Evolutionary conservation across 768 basidiomycete species (phyloP), one percentile per base, ranked within the genome.

Genomic region (Suillus spraguei): DNA sequence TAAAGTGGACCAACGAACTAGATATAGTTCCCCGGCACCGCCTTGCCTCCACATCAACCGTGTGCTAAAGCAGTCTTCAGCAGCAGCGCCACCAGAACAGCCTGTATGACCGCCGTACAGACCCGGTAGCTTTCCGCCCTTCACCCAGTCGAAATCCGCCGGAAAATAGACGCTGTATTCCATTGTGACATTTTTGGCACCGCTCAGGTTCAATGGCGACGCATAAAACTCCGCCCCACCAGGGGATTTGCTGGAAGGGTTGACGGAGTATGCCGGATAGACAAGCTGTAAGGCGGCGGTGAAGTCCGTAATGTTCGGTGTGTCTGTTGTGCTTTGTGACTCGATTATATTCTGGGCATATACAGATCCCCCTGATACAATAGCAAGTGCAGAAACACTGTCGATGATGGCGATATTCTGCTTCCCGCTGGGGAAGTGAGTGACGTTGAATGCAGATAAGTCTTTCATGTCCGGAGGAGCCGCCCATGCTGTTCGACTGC

Each of bases 91-190:
- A 6, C 92, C 92, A 22, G 90, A 91, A 71, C 91, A 93, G 8
- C 76, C 82, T 4, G 71, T 77, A 66, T 83, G 86, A 0, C 90
- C 90, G 0, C 89, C 90, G 68, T 87, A 93, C 5, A 95, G 65
- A 0, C 94, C 95, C 0, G 94, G 92, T 6, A 96, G 72, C 75
- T 97, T 96, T 8, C 95, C 95, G 5, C 85, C 94, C 60, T 84
- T 80, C 20, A 93, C 92, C 81, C 87, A 96, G 60, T 89, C 81
- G 66, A 94, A 96, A 64, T 86, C 83, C 0, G 60, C 64, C 0
- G 90, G 91, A 70, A 97, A 94, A 74, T 87, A 94, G 11, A 93
- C 86, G 71, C 85, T 87, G 72, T 94, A 96, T 24, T 69, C 75
- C 50, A 92, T 70, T 9, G 85, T 83, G 33, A 88, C 86, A 64